Conservation (phyloP, 768 basidiomycete genomes). For the Gautieria morchelliformis region DNA sequence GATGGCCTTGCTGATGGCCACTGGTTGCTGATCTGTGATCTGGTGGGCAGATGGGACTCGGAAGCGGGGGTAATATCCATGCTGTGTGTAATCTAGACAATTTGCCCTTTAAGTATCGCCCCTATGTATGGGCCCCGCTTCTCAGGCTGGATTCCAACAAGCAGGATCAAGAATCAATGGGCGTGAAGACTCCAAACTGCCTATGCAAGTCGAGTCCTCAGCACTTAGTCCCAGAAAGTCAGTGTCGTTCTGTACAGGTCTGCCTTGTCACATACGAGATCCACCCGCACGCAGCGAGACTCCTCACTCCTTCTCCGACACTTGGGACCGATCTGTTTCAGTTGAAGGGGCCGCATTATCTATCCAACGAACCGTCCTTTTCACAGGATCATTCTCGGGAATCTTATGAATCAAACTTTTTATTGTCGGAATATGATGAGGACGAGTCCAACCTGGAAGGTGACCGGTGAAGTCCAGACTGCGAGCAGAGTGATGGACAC, state of each 20-base stretch:
- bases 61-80: too few species aligned
- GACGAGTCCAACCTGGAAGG: background rate
- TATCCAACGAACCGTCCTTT: background rate
- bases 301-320: background rate
- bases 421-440: background rate
- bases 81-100: too few species aligned
- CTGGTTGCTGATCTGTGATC: too few species aligned
- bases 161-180: too few species aligned
- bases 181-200: background rate
- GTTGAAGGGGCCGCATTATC: background rate
- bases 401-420: background rate
- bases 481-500: background rate
- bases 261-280: background rate
- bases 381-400: background rate
- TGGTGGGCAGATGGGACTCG: too few species aligned
- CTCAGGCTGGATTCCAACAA: too few species aligned
- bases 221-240: background rate
- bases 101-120: too few species aligned
- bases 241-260: background rate
- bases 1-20: too few species aligned
- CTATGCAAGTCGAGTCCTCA: background rate
- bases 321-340: background rate
- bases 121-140: too few species aligned
- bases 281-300: conserved; percentile 4
- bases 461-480: background rate